Evolutionary conservation across 805 yeast genomes (phyloP), one percentile per base, ranked within the genome.

Genomic region (Yarrowia keelungensis): DNA sequence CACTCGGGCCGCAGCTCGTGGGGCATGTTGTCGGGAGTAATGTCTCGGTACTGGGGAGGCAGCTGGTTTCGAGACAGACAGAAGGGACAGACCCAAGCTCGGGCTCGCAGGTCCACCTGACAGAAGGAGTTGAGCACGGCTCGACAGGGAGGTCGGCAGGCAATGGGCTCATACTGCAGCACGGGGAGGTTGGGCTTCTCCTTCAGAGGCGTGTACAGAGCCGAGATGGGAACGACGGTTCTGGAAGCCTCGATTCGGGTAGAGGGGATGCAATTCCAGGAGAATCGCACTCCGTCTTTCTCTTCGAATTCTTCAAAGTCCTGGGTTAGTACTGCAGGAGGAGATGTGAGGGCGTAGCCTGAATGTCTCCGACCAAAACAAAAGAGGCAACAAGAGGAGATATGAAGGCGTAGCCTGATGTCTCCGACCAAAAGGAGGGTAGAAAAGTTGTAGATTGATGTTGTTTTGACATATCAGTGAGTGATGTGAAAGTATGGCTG

Each of bases 131-230:
- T 94, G 78, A 95, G 80, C 45, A 92, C 87, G 5, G 93, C 88
- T 72, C 91, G 88, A 83, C 99, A 95, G 69, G 87, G 86, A 35
- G 87, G 85, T 68, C 92, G 84, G 81, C 98, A 93, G 51, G 86
- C 80, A 65, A 88, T 87, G 12, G 98, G 98, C 77, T 93, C 97
- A 79, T 92, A 92, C 74, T 86, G 86, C 69, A 94, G 92, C 67
- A 90, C 80, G 16, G 91, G 89, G 71, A 92, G 81, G 71, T 89
- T 92, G 70, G 89, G 89, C 72, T 90, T 86, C 69, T 86, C 86
- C 75, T 91, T 87, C 74, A 95, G 84, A 9, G 99, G 99, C n/a
- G 98, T 93, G 82, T 92, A 95, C 71, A 95, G 81, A 69, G 97
- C 89, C 50, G 98, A 97, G 45, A 95, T 88, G 12, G 99, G 99